Evolutionary conservation across 495 filamentous ascomycete species (phyloP).

Genomic region (Massariosphaeria phaeospora): DNA sequence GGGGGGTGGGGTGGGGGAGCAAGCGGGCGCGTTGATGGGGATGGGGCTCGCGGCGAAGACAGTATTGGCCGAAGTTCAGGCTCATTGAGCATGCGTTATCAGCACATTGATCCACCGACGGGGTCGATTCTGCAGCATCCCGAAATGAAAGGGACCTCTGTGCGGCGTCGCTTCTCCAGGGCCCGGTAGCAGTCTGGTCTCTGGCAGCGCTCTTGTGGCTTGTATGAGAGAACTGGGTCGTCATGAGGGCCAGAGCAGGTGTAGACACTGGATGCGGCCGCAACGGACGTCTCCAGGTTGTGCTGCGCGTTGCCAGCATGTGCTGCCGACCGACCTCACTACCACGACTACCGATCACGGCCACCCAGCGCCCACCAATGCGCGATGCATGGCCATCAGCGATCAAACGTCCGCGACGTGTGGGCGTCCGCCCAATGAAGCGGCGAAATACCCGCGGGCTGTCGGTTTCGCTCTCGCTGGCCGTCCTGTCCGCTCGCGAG

Average conservation of each 20-base stretch:
- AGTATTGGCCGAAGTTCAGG: slow-evolving; percentile 35
- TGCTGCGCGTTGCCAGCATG: background rate
- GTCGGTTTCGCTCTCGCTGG: slow-evolving; percentile 15
- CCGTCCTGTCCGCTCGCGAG: background rate
- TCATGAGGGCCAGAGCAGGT: too few relatives aligned
- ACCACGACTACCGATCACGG: slow-evolving; percentile 3
- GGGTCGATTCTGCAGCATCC: slow-evolving; percentile 34
- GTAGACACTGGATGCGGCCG: too few relatives aligned
- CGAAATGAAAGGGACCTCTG: slow-evolving; percentile 34
- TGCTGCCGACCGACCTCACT: slow-evolving; percentile 9
- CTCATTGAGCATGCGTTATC: slow-evolving; percentile 31
- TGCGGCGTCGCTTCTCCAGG: slow-evolving; percentile 15
- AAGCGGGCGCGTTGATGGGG: slow-evolving; percentile 11
- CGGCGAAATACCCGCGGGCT: slow-evolving; percentile 29
- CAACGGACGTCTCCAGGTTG: too few relatives aligned
- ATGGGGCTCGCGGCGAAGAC: slow-evolving; percentile 2
- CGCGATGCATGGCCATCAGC: background rate
- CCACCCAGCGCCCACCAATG: slow-evolving; percentile 24
- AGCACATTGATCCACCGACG: slow-evolving; percentile 29
- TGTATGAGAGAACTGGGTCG: too few relatives aligned
- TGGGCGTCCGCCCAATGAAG: slow-evolving; percentile 20
- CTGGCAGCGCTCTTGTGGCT: background rate
- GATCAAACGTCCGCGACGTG: slow-evolving; percentile 30
- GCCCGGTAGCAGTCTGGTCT: slow-evolving; percentile 1
- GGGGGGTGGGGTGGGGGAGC: background rate